Percentiles rank a stretch among this genome's conserved stretches.
phyloP scores from a whole-genome alignment of 345 rosid genomes.

The Orychophragmus violaceus region DNA sequence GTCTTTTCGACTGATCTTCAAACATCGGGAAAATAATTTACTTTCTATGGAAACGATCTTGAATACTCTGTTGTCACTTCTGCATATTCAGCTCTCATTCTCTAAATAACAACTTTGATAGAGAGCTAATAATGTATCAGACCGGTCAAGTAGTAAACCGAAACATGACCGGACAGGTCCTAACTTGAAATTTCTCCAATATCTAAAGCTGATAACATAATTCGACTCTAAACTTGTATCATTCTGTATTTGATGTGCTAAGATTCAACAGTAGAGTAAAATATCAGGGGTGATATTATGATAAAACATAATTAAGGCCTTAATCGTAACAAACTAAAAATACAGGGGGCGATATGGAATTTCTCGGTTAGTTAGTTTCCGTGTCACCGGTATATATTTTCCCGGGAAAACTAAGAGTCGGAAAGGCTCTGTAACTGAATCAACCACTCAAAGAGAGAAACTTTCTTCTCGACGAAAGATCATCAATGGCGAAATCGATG shows the following conservation, averaged over 20 bases:
- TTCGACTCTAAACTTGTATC: neutral
- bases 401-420: slow-evolving; percentile 20
- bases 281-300: neutral
- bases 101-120: neutral
- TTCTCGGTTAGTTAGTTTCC: neutral
- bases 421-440: slow-evolving; percentile 26
- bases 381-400: neutral
- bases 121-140: neutral
- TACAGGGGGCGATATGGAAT: neutral
- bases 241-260: neutral
- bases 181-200: neutral
- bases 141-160: neutral
- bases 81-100: neutral
- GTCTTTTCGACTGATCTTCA: neutral
- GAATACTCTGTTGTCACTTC: slow-evolving; percentile 3
- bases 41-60: neutral
- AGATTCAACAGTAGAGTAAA: neutral
- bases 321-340: neutral
- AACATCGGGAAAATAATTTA: neutral
- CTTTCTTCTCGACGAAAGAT: neutral
- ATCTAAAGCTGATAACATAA: neutral
- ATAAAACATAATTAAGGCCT: neutral
- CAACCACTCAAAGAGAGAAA: neutral
- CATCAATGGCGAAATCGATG: slow-evolving; percentile 49
- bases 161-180: neutral